Evolutionary conservation across 768 basidiomycete species (phyloP).

Genomic region (Cystobasidiopsis lactophilus): DNA sequence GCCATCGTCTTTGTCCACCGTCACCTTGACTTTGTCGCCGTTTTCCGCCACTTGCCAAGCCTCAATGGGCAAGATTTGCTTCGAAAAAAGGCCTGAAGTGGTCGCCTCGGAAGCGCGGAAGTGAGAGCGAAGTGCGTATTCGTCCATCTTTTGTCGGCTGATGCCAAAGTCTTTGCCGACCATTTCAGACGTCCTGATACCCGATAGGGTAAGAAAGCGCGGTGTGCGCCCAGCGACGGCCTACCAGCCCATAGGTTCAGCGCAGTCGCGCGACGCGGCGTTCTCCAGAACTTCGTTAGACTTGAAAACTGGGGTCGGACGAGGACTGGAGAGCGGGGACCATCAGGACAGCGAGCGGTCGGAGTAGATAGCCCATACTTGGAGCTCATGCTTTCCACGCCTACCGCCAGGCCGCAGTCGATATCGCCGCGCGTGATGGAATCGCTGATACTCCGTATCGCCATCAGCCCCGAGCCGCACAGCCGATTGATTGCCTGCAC

Average conservation of each 20-base stretch:
- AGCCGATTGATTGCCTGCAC: constrained; percentile 74
- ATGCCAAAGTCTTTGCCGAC: constrained; percentile 57
- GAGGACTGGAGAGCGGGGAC: too few species aligned
- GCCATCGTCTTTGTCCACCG: constrained; percentile 65
- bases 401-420: constrained; percentile 47
- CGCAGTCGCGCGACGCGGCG: constrained; percentile 54
- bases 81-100: constrained; percentile 57
- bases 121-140: constrained; percentile 63
- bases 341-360: too few species aligned
- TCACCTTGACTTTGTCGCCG: constrained; percentile 28
- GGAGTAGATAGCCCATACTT: neutral
- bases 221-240: too few species aligned
- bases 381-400: neutral
- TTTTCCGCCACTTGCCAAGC: constrained; percentile 39
- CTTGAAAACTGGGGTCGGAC: constrained; percentile 30
- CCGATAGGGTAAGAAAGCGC: too few species aligned
- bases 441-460: constrained; percentile 60
- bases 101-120: constrained; percentile 60
- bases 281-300: constrained; percentile 44
- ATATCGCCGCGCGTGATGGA: constrained; percentile 62
- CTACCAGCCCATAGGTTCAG: constrained; percentile 36
- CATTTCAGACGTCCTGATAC: constrained; percentile 39
- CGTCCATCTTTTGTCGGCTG: constrained; percentile 52
- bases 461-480: constrained; percentile 68
- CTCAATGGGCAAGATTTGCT: constrained; percentile 56